Evolutionary conservation across 305 asterid genomes (phyloP).

Genomic region (Fraxinus greggii): DNA sequence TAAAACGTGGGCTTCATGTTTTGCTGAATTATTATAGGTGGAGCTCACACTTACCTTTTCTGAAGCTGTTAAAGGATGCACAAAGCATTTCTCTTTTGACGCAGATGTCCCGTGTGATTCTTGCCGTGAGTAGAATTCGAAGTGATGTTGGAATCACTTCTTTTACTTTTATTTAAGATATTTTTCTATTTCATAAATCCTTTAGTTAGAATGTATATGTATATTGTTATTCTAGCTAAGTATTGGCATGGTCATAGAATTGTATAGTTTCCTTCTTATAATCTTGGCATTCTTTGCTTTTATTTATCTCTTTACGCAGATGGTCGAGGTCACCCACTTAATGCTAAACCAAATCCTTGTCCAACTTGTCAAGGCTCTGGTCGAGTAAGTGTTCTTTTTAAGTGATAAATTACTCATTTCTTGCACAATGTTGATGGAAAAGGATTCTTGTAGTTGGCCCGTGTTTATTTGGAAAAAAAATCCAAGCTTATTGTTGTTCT

Average conservation of each 20-base stretch:
- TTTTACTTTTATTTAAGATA: background rate
- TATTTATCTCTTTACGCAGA: slow-evolving; percentile 44
- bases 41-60: slow-evolving; percentile 74
- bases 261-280: background rate
- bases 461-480: background rate
- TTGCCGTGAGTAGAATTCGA: slow-evolving; percentile 61
- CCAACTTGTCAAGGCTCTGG: slow-evolving; percentile 77
- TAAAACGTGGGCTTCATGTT: slow-evolving; percentile 14
- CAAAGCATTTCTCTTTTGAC: slow-evolving; percentile 66
- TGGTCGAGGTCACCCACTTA: slow-evolving; percentile 73
- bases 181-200: background rate
- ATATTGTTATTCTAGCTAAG: background rate
- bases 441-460: background rate
- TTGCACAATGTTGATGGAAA: background rate
- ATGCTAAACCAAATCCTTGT: slow-evolving; percentile 61
- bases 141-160: slow-evolving; percentile 11
- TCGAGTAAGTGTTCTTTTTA: slow-evolving; percentile 48
- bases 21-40: slow-evolving; percentile 47
- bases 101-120: slow-evolving; percentile 85
- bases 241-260: background rate
- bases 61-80: slow-evolving; percentile 89
- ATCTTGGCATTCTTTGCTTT: slow-evolving; percentile 20
- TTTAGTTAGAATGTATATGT: background rate
- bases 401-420: background rate
- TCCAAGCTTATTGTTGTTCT: background rate